Evolutionary conservation across 768 basidiomycete species (phyloP), one percentile per base, ranked within the genome.

Genomic region (Piloderma croceum): DNA sequence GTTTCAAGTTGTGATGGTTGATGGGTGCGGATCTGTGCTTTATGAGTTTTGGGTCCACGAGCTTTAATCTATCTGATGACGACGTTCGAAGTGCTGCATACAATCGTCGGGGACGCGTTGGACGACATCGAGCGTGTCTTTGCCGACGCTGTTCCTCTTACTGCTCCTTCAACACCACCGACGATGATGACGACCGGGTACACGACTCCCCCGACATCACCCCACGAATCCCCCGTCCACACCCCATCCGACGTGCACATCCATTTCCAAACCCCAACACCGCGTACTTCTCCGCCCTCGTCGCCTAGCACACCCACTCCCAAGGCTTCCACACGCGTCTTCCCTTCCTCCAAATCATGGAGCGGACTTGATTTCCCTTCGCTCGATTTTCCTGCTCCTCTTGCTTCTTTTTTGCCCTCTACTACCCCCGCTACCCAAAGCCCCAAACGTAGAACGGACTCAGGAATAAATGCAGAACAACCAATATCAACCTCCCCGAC

Each of bases 71-170:
- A n/a, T n/a, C n/a, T n/a, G n/a, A n/a, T n/a, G n/a, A n/a, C n/a
- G n/a, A 75, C 75, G 76, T 71, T 87, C 39, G 74, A 74, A 33
- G 73, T 76, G 24, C 73, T 86, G 31, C 77, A 83, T 46, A 60
- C 71, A 46, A 73, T 86, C 53, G 73, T 87, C 49, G 79, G 76
- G 50, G 69, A 80, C 48, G 81, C 83, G 19, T 61, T 86, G 46
- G 71, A 77, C 59, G 79, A 83, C 49, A 80, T 87, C 12, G 77
- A 84, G 57, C 64, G 63, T 37, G 63, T 82, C 37, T 84, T 80
- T 54, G 56, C 62, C 21, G 54, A 56, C 12, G 15, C 9, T 15
- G 39, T 59, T 6, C 53, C 62, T 13, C 42, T 21, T 25, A 24
- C 32, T 6, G 43, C 45, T 24, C 49, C 47, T 39, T 44, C 41